phyloP scores from a whole-genome alignment of 2,329 filamentous ascomycete species.

The Ophiocordyceps camponoti-saundersi region DNA sequence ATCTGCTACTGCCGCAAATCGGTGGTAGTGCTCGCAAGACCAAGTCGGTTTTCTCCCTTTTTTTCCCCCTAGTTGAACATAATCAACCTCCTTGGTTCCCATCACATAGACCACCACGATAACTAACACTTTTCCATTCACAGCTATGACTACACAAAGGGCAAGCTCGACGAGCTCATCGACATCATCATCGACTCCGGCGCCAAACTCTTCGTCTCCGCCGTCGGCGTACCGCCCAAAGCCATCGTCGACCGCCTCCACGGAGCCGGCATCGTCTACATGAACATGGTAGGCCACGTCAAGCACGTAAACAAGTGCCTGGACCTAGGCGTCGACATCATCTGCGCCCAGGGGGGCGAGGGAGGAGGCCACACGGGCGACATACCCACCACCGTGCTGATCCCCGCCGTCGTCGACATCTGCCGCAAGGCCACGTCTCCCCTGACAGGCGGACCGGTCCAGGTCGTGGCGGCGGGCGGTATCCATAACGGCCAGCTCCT shows the following conservation, averaged over 20 bases:
- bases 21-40: slow-evolving; percentile 90
- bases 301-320: slow-evolving; percentile 98
- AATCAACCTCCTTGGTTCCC: too few species aligned
- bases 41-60: slow-evolving; percentile 35
- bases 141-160: slow-evolving; percentile 99
- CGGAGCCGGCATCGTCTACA: slow-evolving; percentile 75
- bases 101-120: too few species aligned
- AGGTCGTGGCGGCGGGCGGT: slow-evolving; percentile 85
- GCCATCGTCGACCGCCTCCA: slow-evolving; percentile 81
- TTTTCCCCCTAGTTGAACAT: too few species aligned
- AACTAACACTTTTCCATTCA: background rate
- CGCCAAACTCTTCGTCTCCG: slow-evolving; percentile 87
- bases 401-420: slow-evolving; percentile 76
- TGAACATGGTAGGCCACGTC: slow-evolving; percentile 99
- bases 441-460: slow-evolving; percentile 72
- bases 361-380: slow-evolving; percentile 94
- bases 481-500: slow-evolving; percentile 85
- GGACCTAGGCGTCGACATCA: slow-evolving; percentile 81
- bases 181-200: slow-evolving; percentile 87
- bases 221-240: slow-evolving; percentile 85
- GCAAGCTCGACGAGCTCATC: slow-evolving; percentile 81
- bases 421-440: slow-evolving; percentile 70
- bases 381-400: slow-evolving; percentile 80
- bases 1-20: slow-evolving; percentile 84
- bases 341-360: slow-evolving; percentile 96